These are phyloP conservation scores for Sporothrix pallida DNA, from an alignment of 2,329 filamentous ascomycete species.

Conservation along the genomic window DNA sequence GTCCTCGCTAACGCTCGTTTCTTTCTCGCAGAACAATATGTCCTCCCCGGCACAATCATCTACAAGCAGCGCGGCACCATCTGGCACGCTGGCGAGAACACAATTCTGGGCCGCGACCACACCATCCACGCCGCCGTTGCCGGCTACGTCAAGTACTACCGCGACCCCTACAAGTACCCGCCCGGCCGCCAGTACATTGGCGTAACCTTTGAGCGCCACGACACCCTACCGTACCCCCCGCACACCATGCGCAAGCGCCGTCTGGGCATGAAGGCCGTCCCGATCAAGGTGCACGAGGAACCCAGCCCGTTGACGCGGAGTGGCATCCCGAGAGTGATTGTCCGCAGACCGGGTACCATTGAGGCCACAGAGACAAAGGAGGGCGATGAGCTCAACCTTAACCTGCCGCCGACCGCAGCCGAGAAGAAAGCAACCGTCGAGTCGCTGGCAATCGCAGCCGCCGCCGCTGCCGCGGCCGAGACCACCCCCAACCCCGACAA, in stretches of 20 bases:
- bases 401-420: too few species aligned
- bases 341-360: background rate
- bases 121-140: constrained; percentile 86
- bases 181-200: constrained; percentile 88
- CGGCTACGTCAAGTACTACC: constrained; percentile 97
- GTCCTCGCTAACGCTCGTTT: background rate
- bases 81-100: constrained; percentile 96
- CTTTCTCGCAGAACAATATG: constrained; percentile 73
- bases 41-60: constrained; percentile 95
- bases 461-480: constrained; percentile 25
- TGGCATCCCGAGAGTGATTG: constrained; percentile 42
- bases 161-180: constrained; percentile 80
- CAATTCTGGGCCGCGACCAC: constrained; percentile 92
- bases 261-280: constrained; percentile 71
- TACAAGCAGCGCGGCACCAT: constrained; percentile 94
- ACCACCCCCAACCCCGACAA: background rate
- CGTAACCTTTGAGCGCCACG: constrained; percentile 81
- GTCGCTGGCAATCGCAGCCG: constrained; percentile 3
- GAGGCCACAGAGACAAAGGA: background rate
- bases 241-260: constrained; percentile 76
- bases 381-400: too few species aligned
- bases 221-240: constrained; percentile 76
- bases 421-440: too few species aligned
- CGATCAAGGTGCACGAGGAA: constrained; percentile 46
- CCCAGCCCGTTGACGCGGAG: constrained; percentile 46